phyloP scores from a whole-genome alignment of 768 basidiomycete species.

The Amanita brunnescens region DNA sequence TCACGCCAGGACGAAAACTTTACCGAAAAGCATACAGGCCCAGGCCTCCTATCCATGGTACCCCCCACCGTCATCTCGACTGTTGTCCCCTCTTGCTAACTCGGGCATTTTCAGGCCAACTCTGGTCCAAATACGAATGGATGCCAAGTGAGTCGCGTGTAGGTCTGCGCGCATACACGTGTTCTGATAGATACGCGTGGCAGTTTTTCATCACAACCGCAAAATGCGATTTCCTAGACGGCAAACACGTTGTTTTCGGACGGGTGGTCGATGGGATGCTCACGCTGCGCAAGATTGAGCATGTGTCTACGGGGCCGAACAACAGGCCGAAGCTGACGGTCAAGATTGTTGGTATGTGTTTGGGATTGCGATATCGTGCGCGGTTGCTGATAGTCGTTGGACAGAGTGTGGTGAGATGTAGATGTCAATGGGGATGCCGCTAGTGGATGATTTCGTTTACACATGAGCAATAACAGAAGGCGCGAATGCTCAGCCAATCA shows the following conservation, averaged over 20 bases:
- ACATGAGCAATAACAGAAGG: no score
- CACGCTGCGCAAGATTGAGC: slow-evolving; percentile 92
- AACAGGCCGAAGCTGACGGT: slow-evolving; percentile 84
- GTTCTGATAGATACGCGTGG: background rate
- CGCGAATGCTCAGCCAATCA: no score
- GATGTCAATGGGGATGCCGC: no score
- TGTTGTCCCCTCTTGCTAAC: background rate
- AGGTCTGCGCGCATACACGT: background rate
- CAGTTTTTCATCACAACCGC: slow-evolving; percentile 97
- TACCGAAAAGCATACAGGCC: slow-evolving; percentile 74
- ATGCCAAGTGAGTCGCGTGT: slow-evolving; percentile 51
- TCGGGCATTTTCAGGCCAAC: slow-evolving; percentile 57
- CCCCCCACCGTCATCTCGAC: slow-evolving; percentile 9
- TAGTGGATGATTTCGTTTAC: no score
- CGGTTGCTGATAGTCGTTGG: background rate
- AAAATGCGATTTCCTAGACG: slow-evolving; percentile 92
- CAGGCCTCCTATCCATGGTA: slow-evolving; percentile 91
- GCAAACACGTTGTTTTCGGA: slow-evolving; percentile 91
- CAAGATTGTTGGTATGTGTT: slow-evolving; percentile 74
- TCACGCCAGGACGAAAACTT: slow-evolving; percentile 84
- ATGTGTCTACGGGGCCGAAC: slow-evolving; percentile 85
- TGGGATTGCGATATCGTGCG: background rate
- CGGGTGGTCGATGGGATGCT: slow-evolving; percentile 90
- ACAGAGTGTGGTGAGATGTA: slow-evolving; percentile 57
- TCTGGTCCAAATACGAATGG: slow-evolving; percentile 93